A percentile compares a stretch with the other conserved stretches of the same genome.
Conservation (phyloP, 768 basidiomycete genomes). For the Amanita jacksonii region DNA sequence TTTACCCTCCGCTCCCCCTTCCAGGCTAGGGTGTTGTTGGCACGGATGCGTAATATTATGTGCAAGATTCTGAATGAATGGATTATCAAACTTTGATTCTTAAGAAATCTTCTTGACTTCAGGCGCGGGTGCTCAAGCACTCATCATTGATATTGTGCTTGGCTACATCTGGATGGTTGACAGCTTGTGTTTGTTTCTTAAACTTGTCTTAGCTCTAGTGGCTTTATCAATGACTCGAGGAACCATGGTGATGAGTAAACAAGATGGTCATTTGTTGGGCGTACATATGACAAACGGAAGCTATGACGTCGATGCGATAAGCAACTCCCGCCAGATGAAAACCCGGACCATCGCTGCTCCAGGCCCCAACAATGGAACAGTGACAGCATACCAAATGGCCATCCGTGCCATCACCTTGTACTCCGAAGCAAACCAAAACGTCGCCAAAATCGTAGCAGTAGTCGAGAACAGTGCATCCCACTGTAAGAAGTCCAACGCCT, state of each 20-base stretch:
- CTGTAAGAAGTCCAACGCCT: slow-evolving; percentile 35
- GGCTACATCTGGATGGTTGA: too few relatives aligned
- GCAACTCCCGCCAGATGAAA: slow-evolving; percentile 43
- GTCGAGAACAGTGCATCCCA: slow-evolving; percentile 39
- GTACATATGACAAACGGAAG: background rate
- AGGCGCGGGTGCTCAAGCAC: too few relatives aligned
- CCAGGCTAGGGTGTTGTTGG: too few relatives aligned
- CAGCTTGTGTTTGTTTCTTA: too few relatives aligned
- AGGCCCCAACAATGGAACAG: slow-evolving; percentile 35
- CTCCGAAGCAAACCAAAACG: slow-evolving; percentile 38
- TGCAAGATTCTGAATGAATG: too few relatives aligned
- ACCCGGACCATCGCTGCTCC: slow-evolving; percentile 41
- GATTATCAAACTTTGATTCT: too few relatives aligned
- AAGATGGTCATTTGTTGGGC: background rate
- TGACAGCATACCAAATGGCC: slow-evolving; percentile 30
- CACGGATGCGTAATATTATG: too few relatives aligned
- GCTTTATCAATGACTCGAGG: too few relatives aligned
- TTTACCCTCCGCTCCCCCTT: too few relatives aligned
- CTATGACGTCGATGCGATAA: slow-evolving; percentile 10
- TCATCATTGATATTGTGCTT: too few relatives aligned
- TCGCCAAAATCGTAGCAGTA: slow-evolving; percentile 30
- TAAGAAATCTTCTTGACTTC: too few relatives aligned
- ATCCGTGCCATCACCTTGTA: background rate
- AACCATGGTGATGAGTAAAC: background rate
- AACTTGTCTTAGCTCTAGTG: too few relatives aligned